Base-by-base conservation (phyloP, 2,329 filamentous ascomycete species). In the Botrytis fabae region DNA sequence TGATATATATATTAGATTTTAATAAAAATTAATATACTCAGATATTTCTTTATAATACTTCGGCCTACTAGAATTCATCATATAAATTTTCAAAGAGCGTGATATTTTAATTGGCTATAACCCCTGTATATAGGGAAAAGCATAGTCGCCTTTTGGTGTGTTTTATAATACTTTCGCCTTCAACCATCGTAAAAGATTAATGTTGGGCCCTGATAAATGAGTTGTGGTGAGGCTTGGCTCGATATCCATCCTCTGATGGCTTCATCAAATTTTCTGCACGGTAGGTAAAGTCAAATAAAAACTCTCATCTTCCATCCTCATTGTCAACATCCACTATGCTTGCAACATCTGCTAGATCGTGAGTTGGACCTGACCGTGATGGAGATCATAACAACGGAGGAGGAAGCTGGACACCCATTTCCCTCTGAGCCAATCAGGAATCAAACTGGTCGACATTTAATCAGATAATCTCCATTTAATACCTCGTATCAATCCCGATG, bases 221-320 rank as follows among this genome's bases (percentile, higher is more conserved):
- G 48, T n/a, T n/a, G 48, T 8, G 48, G 25, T n/a, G 14, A n/a
- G 4, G 48, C 48, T n/a, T 51, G 48, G 48, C 48, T 14, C 48
- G 14, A n/a, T n/a, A n/a, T 51, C 6, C 25, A 42, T 57, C 20
- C 20, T 68, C 28, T 68, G 64, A 68, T 68, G 64, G 64, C 64
- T 57, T 68, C 64, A 68, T 68, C 64, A 68, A 42, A 57, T n/a
- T 42, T 32, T 38, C 48, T 54, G 64, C 48, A 57, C 42, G 46
- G 48, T 22, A 68, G 32, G 20, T 7, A 32, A 64, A 64, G 32
- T 35, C n/a, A 16, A 14, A 18, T 38, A 40, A 61, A 57, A n/a
- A n/a, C 16, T 18, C 46, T 65, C 44, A 51, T 65, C 46, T 14
- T 66, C 64, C 28, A 28, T 28, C 25, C 38, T 62, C 60, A 61